Base-by-base conservation (phyloP, 1,139 yeast genomes). In the Candida tropicalis region DNA sequence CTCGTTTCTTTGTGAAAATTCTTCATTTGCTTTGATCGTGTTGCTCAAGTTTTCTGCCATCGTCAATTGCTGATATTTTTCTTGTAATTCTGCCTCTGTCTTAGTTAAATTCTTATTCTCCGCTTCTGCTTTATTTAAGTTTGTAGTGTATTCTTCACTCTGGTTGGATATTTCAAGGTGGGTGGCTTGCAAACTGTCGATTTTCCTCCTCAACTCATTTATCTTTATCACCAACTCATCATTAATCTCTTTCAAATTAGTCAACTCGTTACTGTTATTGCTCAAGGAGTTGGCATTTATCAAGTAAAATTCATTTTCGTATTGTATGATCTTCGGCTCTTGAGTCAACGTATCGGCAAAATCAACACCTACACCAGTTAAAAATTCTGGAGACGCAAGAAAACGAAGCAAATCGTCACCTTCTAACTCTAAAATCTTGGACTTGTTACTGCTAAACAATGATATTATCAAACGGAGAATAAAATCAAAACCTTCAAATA, bases 11-110 rank as follows among this genome's bases (percentile, higher is more conserved):
- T 58, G 58, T 6, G 65, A 60, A 49, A 73, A 72, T 34, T 73
- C 79, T 48, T 63, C 54, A 50, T 73, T 73, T 22, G 78, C 78
- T 51, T 71, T 68, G 42, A 68, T 71, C 1, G 79, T 73, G 47
- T 73, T 73, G 45, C 62, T 65, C 43, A 73, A 59, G 47, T 73
- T 73, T 49, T 70, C 73, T 45, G 72, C 70, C 79, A 73, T 72
- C 27, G 73, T 71, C 44, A 73, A 62, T 34, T 63, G 59, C 42
- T 67, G 73, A 45, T 68, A 70, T 44, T 62, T 60, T 16, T 48
- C 49, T 45, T 65, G 61, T 35, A 71, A 56, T 9, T 57, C 55
- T 13, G 53, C 54, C 36, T 56, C 54, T 18, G 49, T 39, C 2
- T 36, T 41, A 4, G 40, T 34, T 40, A 70, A 59, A 18, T 54